Evolutionary conservation across 148 eudicot genomes (phyloP).

Genomic region (Salicornia ramosissima): DNA sequence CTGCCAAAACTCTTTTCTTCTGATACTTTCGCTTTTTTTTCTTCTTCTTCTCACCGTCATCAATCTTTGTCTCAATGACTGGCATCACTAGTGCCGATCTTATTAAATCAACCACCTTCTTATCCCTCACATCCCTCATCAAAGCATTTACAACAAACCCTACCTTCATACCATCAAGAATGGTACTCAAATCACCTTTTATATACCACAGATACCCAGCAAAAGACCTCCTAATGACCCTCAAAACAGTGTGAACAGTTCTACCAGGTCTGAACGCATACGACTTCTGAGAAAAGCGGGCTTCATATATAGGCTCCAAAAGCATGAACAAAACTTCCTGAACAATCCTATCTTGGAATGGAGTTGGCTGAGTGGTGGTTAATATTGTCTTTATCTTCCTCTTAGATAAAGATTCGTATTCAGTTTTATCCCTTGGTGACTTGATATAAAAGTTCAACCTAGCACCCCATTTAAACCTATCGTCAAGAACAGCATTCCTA

Average conservation of each 20-base stretch:
- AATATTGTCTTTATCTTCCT: conserved; percentile 70
- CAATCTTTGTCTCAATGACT: conserved; percentile 48
- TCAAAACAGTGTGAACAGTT: conserved; percentile 71
- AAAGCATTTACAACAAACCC: conserved; percentile 77
- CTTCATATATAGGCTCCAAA: conserved; percentile 86
- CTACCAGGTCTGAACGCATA: conserved; percentile 95
- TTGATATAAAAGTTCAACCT: conserved; percentile 64
- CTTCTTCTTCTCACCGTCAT: conserved; percentile 50
- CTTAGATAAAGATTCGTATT: conserved; percentile 75
- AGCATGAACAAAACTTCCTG: conserved; percentile 87
- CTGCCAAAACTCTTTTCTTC: conserved; percentile 77
- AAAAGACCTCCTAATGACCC: conserved; percentile 79
- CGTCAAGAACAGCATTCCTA: conserved; percentile 77
- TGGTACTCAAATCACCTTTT: conserved; percentile 79
- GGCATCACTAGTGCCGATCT: conserved; percentile 69
- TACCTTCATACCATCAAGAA: conserved; percentile 87
- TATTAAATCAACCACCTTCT: conserved; percentile 83
- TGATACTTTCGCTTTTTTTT: conserved; percentile 65
- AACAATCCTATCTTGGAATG: conserved; percentile 80
- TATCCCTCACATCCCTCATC: conserved; percentile 90
- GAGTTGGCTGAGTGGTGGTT: conserved; percentile 65
- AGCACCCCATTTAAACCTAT: conserved; percentile 77
- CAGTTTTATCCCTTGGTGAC: conserved; percentile 79
- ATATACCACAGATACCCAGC: conserved; percentile 95
- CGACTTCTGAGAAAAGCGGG: conserved; percentile 76